These are phyloP conservation scores for Didymella keratinophila DNA, from an alignment of 2,329 filamentous ascomycete genomes.

Conservation along the genomic window DNA sequence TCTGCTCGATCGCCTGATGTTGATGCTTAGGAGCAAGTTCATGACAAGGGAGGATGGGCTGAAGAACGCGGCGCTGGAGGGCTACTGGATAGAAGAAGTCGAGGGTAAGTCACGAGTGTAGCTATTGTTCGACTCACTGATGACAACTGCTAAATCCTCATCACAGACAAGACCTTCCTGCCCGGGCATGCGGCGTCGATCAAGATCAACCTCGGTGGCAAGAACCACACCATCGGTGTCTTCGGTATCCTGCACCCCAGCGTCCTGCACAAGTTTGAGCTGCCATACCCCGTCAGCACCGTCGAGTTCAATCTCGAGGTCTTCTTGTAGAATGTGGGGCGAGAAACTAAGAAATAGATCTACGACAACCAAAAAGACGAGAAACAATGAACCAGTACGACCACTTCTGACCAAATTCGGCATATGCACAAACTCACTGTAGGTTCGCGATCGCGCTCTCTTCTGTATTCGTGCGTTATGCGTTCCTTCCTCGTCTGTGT, in stretches of 20 bases:
- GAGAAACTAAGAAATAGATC: too few relatives aligned
- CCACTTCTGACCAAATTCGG: too few relatives aligned
- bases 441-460: too few relatives aligned
- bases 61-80: constrained; percentile 66
- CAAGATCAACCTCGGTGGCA: constrained; percentile 75
- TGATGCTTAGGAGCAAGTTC: constrained; percentile 88
- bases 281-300: constrained; percentile 92
- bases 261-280: constrained; percentile 91
- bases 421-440: too few relatives aligned
- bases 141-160: neutral
- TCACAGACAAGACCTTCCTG: constrained; percentile 83
- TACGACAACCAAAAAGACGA: too few relatives aligned
- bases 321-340: constrained; percentile 69
- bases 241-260: constrained; percentile 94
- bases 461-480: too few relatives aligned
- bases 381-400: too few relatives aligned
- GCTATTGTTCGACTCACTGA: neutral
- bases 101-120: constrained; percentile 62
- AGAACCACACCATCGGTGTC: constrained; percentile 80
- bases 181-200: constrained; percentile 87
- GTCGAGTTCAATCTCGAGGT: constrained; percentile 94
- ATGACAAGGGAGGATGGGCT: constrained; percentile 73
- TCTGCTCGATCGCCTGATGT: constrained; percentile 86
- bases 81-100: constrained; percentile 95
- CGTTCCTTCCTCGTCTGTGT: too few relatives aligned